Base-by-base conservation (phyloP, 2,329 filamentous ascomycete genomes). In the Fusarium continuum region DNA sequence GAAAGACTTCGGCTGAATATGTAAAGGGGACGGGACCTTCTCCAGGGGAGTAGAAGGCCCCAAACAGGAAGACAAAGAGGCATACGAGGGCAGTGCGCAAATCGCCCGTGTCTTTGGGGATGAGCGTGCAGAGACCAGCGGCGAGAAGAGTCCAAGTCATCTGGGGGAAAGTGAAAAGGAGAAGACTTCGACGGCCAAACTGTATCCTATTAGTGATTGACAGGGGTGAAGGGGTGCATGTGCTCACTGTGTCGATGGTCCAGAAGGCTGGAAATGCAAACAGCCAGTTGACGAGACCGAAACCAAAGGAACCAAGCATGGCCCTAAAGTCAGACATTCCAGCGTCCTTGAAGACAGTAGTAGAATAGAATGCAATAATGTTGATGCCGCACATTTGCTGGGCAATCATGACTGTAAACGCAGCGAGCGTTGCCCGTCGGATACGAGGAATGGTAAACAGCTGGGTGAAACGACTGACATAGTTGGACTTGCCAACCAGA, bases 361-460 rank as follows among this genome's bases (percentile, higher is more conserved):
- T 88, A 1, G 86, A 89, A 75, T 93, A 92, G 74, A 92, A 92
- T 1, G 89, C 88, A 51, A 92, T 89, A 53, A 92, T 90, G 72
- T 91, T 91, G 74, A 90, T 83, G 46, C 76, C 84, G 67, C 87
- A 90, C 83, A 90, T 88, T 74, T 91, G 88, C 74, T 91, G 88
- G 1, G 87, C 87, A 68, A 91, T 87, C 92, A 96, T 96, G 65
- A 94, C 91, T 2, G 87, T 86, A 64, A 88, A 91, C 1, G 91
- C 90, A 6, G 91, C 92, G 25, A 91, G 81, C 4, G 88, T 93
- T 4, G 92, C 92, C 34, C 89, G 84, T 13, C 88, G 84, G 10
- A 91, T 80, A 40, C 90, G 84, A 2, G 89, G 88, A 53, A 92
- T 83, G 10, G 86, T 90, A 70, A 92, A 90, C 2, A 89, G 78